Evolutionary conservation across 768 basidiomycete genomes (phyloP).

Genomic region (Sarcodon sp.): DNA sequence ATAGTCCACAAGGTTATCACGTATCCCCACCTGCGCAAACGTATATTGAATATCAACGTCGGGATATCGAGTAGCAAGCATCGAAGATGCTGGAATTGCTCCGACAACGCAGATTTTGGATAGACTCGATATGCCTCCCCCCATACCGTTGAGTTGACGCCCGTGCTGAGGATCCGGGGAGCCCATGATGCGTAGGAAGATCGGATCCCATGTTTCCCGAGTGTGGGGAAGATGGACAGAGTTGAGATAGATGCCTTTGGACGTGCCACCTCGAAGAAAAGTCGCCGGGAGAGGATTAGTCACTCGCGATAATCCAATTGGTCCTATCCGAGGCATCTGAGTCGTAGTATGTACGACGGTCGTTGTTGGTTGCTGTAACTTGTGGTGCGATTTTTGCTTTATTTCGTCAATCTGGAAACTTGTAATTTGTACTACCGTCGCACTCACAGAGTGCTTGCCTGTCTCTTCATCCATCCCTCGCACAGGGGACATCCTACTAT

Average conservation of each 20-base stretch:
- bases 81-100: slow-evolving; percentile 21
- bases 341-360: too few species aligned
- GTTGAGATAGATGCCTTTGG: slow-evolving; percentile 63
- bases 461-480: too few species aligned
- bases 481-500: too few species aligned
- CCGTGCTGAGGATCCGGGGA: slow-evolving; percentile 60
- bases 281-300: slow-evolving; percentile 23
- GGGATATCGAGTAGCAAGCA: slow-evolving; percentile 17
- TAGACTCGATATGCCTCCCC: slow-evolving; percentile 62
- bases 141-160: slow-evolving; percentile 72
- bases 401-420: too few species aligned
- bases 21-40: slow-evolving; percentile 44
- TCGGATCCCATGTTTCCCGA: slow-evolving; percentile 36
- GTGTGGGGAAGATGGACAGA: slow-evolving; percentile 37
- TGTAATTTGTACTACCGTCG: too few species aligned
- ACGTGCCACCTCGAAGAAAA: slow-evolving; percentile 65
- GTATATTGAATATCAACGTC: slow-evolving; percentile 59
- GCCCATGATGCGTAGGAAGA: slow-evolving; percentile 71
- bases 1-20: slow-evolving; percentile 47
- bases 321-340: too few species aligned
- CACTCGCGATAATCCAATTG: not conserved
- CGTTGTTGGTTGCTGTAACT: too few species aligned
- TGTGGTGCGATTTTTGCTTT: too few species aligned
- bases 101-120: slow-evolving; percentile 66
- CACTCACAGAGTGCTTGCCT: too few species aligned